Base-by-base conservation (phyloP, 139 green algal species). In the Chlorella sp. region DNA sequence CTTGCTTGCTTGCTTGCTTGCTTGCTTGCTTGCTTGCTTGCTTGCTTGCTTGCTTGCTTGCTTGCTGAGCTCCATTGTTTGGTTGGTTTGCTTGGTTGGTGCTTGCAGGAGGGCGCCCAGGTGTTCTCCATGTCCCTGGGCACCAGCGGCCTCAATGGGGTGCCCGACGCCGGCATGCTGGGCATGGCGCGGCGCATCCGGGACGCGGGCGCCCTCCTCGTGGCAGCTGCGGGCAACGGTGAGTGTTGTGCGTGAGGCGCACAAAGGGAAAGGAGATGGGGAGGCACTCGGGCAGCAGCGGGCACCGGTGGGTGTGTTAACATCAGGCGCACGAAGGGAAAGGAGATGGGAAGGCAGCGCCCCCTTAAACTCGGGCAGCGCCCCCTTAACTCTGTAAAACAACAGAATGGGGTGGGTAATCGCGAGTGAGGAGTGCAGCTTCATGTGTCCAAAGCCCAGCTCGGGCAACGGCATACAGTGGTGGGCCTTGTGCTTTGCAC, bases 71-170 rank as follows among this genome's bases (percentile, higher is more conserved):
- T n/a, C 68, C 68, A 34, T 32, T 76, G 24, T 3, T 28, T 11
- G 28, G 3, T n/a, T 34, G 14, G 34, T 3, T 21, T 9, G 11
- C 18, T 34, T n/a, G 37, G 32, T 40, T 60, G 21, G 15, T 26
- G 15, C 26, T 22, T 37, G 40, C 79, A 85, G 79, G 79, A 39
- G 42, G 79, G 79, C 79, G 79, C 81, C 53, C 22, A n/a, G 9
- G 81, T 86, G 81, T 71, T 75, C 22, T 86, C 81, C 7, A 73
- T 86, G n/a, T 86, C 81, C 24, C 53, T 86, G 53, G 81, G 81
- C 0, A 12, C 9, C 80, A 40, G 0, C 12, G 32, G 28, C 16
- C 7, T 18, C 19, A 30, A 4, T 0, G 57, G n/a, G 3, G 19
- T 14, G 53, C 81, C 81, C 3, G 81, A 86, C 11, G 53, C 32